Evolutionary conservation across 2,329 filamentous ascomycete species (phyloP).

Genomic region (Hypoxylon sp.): DNA sequence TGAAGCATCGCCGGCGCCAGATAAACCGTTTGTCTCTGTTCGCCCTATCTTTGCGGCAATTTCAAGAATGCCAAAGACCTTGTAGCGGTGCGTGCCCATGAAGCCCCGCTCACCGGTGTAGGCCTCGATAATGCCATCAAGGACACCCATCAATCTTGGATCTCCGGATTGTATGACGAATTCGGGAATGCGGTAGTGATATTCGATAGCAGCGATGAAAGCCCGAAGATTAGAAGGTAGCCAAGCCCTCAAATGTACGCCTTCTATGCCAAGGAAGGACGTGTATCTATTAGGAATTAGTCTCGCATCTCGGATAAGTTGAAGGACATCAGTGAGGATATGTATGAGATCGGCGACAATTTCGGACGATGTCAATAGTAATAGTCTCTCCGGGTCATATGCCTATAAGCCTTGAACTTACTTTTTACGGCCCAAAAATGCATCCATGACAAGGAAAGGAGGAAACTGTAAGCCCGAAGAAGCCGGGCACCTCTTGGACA

Average conservation of each 20-base stretch:
- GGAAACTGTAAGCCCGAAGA: slow-evolving; percentile 68
- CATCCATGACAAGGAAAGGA: slow-evolving; percentile 69
- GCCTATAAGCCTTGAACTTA: slow-evolving; percentile 21
- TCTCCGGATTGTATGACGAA: slow-evolving; percentile 68
- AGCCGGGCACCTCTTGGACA: slow-evolving; percentile 66
- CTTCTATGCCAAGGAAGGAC: slow-evolving; percentile 68
- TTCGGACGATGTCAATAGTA: background rate
- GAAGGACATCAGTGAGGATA: background rate
- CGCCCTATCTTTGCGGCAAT: slow-evolving; percentile 68
- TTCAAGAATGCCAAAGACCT: slow-evolving; percentile 70
- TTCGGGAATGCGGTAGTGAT: slow-evolving; percentile 68
- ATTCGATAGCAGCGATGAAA: slow-evolving; percentile 69
- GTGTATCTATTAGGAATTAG: slow-evolving; percentile 55
- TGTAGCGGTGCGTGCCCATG: slow-evolving; percentile 71
- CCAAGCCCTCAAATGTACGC: slow-evolving; percentile 68
- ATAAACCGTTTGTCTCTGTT: slow-evolving; percentile 67
- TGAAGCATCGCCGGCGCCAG: slow-evolving; percentile 60
- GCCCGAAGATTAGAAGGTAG: slow-evolving; percentile 68
- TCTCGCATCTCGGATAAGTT: background rate
- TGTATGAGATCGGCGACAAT: background rate
- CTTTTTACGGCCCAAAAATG: slow-evolving; percentile 67
- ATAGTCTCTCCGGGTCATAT: background rate
- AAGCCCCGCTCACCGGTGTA: slow-evolving; percentile 70
- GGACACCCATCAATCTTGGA: slow-evolving; percentile 65
- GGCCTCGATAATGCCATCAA: slow-evolving; percentile 69